Percentiles rank a stretch among this genome's conserved stretches.
phyloP scores from a whole-genome alignment of 73 alveolate species.

The Stentor coeruleus region DNA sequence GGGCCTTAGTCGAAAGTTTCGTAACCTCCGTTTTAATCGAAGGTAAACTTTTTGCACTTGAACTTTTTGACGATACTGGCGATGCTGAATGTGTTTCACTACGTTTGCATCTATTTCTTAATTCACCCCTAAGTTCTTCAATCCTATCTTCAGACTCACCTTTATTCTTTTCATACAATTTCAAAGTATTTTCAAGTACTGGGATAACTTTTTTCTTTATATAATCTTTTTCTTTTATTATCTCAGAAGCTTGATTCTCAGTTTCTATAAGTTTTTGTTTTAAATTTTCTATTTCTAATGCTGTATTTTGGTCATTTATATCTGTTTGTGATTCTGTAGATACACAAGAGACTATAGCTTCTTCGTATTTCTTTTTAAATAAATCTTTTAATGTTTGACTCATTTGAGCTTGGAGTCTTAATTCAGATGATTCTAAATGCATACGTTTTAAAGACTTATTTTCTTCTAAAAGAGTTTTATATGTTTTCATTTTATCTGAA shows the following conservation, averaged over 20 bases:
- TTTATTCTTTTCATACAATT: not conserved
- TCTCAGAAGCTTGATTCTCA: slow-evolving; percentile 7
- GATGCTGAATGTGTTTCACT: not conserved
- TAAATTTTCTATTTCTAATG: not conserved
- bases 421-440: not conserved
- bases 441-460: not conserved
- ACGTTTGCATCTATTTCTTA: not conserved
- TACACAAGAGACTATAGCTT: not conserved
- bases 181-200: slow-evolving; percentile 15
- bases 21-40: not conserved
- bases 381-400: not conserved
- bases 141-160: not conserved
- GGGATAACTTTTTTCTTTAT: slow-evolving; percentile 4
- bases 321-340: not conserved
- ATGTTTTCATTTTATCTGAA: not conserved
- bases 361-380: slow-evolving; percentile 9
- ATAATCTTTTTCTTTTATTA: not conserved
- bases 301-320: not conserved
- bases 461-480: not conserved
- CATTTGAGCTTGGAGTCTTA: not conserved
- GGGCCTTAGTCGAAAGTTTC: not conserved
- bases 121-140: not conserved
- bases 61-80: not conserved
- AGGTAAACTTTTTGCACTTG: not conserved
- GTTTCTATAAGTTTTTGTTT: not conserved